A percentile compares a stretch with the other conserved stretches of the same genome.
Conservation (phyloP, 176 grass and related monocot species). For the Avena atlantica region DNA sequence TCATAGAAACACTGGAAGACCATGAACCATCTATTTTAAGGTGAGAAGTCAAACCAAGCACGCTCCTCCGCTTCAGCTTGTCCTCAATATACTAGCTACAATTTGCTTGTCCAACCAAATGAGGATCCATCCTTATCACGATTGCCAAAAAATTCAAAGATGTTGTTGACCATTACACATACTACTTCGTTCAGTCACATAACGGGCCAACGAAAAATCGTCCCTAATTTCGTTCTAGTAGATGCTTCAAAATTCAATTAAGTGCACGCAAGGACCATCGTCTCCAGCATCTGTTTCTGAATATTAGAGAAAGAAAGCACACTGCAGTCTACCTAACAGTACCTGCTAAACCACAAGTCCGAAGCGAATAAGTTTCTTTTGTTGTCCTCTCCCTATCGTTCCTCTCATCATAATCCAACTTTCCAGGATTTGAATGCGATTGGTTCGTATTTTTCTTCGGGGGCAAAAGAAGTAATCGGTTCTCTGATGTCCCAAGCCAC, state of each 20-base stretch:
- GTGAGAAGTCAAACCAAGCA: conserved; percentile 44
- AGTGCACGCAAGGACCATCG: background rate
- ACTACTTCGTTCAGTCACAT: background rate
- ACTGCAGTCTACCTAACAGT: conserved; percentile 10
- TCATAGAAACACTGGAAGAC: conserved; percentile 9
- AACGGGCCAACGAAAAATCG: conserved; percentile 30
- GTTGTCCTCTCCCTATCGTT: background rate
- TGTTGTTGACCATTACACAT: conserved; percentile 24
- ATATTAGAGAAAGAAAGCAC: background rate
- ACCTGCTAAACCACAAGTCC: background rate
- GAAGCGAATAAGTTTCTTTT: conserved; percentile 26
- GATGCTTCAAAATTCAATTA: conserved; percentile 1
- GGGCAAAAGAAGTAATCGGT: conserved; percentile 48
- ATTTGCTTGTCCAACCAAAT: conserved; percentile 17
- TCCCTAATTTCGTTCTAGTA: background rate
- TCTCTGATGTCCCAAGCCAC: conserved; percentile 35
- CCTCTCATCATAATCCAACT: background rate
- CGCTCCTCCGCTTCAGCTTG: conserved; percentile 38
- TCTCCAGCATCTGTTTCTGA: conserved; percentile 22
- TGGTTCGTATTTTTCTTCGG: conserved; percentile 25
- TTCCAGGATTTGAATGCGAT: conserved; percentile 31
- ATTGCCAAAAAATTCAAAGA: background rate
- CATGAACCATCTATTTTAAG: conserved; percentile 42
- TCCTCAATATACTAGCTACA: background rate
- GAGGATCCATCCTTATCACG: conserved; percentile 10